Evolutionary conservation across 2,329 filamentous ascomycete species (phyloP), one percentile per base, ranked within the genome.

Genomic region (Botrytis pseudocinerea): DNA sequence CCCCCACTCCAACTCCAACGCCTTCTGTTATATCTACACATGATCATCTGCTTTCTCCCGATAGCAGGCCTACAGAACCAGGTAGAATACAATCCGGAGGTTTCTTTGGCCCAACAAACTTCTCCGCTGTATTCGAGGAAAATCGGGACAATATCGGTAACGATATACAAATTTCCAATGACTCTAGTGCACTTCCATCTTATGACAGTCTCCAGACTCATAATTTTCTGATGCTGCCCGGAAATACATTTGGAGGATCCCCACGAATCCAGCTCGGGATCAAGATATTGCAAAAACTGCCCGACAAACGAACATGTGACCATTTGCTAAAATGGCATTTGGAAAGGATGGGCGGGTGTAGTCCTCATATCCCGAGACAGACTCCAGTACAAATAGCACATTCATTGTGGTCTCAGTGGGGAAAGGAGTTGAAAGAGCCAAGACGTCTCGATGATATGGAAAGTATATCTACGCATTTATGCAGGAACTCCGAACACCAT

Each of bases 101-200:
- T 14, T 78, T 78, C 70, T 78, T 77, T 59, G 77, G 77, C 18
- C 78, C 79, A n/a, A 80, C 79, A 16, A 78, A 76, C 69, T 80
- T 79, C 75, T 80, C 79, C 1, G 79, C 79, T 14, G 78, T 80
- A 16, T 80, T 79, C 69, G 68, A 76, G 18, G 79, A 80, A 63
- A 80, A 80, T 42, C 70, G 74, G 42, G 75, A 77, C 25, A 76
- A 79, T 65, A 74, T 80, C 25, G 76, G 75, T 8, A 77, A 76
- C 22, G 76, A 78, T 7, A 73, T 79, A 54, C 76, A 77, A 16
- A 75, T 79, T n/a, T 78, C 77, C 32, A 78, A 78, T 59, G 77
- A 80, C 59, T 71, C 72, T 22, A 74, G 76, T 44, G 73, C 72
- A 2, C 72, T 71, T 32, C 48, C 76, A 16, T 72, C 75, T 32